Conservation (phyloP, 1,284 basidiomycete species). For the Ceratobasidium sp. region DNA sequence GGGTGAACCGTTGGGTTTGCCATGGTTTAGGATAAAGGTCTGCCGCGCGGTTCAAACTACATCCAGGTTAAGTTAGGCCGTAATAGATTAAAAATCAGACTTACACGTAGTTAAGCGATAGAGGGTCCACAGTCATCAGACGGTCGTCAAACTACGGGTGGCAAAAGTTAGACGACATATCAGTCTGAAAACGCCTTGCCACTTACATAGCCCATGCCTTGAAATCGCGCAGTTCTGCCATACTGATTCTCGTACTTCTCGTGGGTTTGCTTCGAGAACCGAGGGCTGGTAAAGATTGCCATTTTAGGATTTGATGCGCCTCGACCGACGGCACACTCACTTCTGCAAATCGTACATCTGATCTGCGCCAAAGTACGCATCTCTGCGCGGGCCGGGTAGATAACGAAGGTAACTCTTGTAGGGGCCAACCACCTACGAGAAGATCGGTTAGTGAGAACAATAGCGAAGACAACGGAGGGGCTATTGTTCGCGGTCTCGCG, state of each 20-base stretch:
- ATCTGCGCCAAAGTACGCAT: slow-evolving; percentile 33
- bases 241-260: slow-evolving; percentile 42
- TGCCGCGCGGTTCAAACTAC: slow-evolving; percentile 37
- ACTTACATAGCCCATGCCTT: slow-evolving; percentile 44
- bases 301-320: neutral
- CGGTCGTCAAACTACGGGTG: slow-evolving; percentile 41
- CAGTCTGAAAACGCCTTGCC: neutral
- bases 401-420: slow-evolving; percentile 30
- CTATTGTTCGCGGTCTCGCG: slow-evolving; percentile 23
- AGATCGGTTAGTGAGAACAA: slow-evolving; percentile 29
- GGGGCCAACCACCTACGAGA: slow-evolving; percentile 14
- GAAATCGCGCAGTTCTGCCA: slow-evolving; percentile 41
- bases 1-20: slow-evolving; percentile 41
- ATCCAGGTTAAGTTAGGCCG: neutral
- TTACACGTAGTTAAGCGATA: slow-evolving; percentile 53
- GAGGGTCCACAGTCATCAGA: slow-evolving; percentile 42
- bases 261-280: slow-evolving; percentile 17
- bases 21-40: slow-evolving; percentile 45
- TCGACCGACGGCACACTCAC: slow-evolving; percentile 20
- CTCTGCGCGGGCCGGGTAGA: slow-evolving; percentile 42
- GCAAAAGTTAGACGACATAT: neutral
- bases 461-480: slow-evolving; percentile 2
- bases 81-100: neutral
- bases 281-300: slow-evolving; percentile 36
- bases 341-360: slow-evolving; percentile 33